Conservation (phyloP, 257 asterid genomes). For the Asclepias syriaca region DNA sequence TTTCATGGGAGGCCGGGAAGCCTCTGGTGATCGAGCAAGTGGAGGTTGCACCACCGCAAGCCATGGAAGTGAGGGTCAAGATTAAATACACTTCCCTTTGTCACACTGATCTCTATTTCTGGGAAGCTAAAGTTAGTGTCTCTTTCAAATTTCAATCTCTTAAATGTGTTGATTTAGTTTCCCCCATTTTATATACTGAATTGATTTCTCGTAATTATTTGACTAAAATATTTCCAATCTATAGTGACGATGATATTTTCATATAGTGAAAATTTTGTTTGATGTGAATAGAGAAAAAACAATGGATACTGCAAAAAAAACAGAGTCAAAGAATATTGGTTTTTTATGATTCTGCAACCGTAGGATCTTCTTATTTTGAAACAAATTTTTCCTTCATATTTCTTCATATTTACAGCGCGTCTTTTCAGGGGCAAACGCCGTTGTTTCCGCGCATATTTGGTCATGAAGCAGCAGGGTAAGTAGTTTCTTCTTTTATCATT, state of each 20-base stretch:
- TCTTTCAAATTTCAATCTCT: background rate
- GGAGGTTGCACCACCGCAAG: constrained; percentile 22
- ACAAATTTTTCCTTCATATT: background rate
- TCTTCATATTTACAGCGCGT: no score
- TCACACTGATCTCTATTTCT: constrained; percentile 17
- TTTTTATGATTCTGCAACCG: background rate
- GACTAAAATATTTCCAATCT: background rate
- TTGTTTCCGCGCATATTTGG: constrained; percentile 19
- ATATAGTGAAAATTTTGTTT: background rate
- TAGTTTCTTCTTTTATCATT: background rate
- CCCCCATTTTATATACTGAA: background rate
- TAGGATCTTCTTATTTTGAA: background rate
- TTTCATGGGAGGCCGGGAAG: constrained; percentile 21
- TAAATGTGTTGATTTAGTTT: background rate
- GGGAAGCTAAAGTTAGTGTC: constrained; percentile 19
- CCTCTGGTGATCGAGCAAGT: constrained; percentile 22
- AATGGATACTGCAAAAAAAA: background rate
- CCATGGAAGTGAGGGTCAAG: constrained; percentile 22
- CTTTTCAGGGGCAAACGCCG: constrained; percentile 11
- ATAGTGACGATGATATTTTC: background rate
- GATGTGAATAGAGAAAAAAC: background rate
- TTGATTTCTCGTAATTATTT: background rate
- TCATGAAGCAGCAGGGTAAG: constrained; percentile 22
- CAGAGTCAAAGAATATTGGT: background rate
- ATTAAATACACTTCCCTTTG: constrained; percentile 20